Conservation (phyloP, 495 filamentous ascomycete genomes). For the Hypoxylon fragiforme region DNA sequence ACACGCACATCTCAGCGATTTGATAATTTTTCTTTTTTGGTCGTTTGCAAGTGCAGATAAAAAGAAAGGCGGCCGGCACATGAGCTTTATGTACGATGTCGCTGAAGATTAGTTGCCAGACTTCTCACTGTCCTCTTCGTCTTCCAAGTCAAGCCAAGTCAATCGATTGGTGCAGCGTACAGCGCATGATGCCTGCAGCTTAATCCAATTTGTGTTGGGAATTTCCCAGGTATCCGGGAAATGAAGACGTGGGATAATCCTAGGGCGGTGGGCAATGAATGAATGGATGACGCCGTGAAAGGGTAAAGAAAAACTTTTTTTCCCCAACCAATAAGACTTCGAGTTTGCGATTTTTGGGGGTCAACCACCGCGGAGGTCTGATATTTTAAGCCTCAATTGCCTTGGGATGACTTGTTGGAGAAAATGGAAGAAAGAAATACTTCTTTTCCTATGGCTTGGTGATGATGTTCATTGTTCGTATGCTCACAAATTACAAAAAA, state of each 20-base stretch:
- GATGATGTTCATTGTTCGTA: neutral
- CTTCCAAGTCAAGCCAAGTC: slow-evolving; percentile 3
- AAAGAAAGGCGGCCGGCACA: no score
- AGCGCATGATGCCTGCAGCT: slow-evolving; percentile 3
- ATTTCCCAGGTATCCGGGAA: slow-evolving; percentile 20
- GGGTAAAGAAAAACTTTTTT: no score
- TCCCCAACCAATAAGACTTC: no score
- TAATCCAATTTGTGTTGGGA: slow-evolving; percentile 28
- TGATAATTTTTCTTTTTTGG: neutral
- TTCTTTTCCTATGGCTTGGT: neutral
- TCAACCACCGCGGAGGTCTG: neutral
- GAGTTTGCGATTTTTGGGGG: no score
- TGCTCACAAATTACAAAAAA: no score
- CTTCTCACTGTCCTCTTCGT: neutral
- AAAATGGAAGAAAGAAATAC: neutral
- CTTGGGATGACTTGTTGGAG: neutral
- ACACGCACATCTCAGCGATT: no score
- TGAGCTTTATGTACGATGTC: neutral
- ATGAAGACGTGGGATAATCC: slow-evolving; percentile 9
- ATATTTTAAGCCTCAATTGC: neutral
- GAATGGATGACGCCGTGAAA: no score
- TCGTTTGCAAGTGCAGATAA: no score
- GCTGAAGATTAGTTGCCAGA: neutral
- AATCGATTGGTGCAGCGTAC: no score
- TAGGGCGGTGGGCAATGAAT: no score